Percentiles rank a stretch among this genome's conserved stretches.
These are phyloP conservation scores for Melaleuca alternifolia DNA, from an alignment of 345 rosid genomes.

Conservation along the genomic window DNA sequence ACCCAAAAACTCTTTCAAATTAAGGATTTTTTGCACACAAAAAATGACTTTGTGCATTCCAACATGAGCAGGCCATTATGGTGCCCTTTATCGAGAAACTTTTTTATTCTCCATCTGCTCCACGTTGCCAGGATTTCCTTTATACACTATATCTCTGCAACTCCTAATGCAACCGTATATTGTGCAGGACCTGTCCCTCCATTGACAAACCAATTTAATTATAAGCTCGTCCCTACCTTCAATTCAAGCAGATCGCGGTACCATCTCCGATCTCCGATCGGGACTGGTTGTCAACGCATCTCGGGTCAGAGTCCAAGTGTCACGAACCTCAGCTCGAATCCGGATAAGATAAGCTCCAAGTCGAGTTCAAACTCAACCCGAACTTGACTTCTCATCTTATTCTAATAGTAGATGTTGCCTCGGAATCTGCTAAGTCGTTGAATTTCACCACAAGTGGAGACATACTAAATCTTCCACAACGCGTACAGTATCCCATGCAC, in stretches of 20 bases:
- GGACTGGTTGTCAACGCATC: background rate
- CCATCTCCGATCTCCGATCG: background rate
- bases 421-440: background rate
- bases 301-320: background rate
- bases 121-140: background rate
- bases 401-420: background rate
- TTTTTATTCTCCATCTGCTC: background rate
- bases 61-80: accelerated
- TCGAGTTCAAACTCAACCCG: background rate
- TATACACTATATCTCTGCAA: background rate
- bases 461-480: background rate
- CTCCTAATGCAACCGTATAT: background rate
- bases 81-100: background rate
- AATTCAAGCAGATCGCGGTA: background rate
- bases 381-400: background rate
- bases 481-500: background rate
- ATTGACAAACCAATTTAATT: background rate
- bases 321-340: background rate
- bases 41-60: background rate
- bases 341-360: background rate
- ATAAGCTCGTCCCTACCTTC: background rate
- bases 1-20: background rate
- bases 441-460: background rate
- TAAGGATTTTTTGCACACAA: background rate
- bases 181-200: background rate